These are phyloP conservation scores for Leccinum subspadiceum DNA, from an alignment of 1,284 basidiomycete species.

Conservation along the genomic window DNA sequence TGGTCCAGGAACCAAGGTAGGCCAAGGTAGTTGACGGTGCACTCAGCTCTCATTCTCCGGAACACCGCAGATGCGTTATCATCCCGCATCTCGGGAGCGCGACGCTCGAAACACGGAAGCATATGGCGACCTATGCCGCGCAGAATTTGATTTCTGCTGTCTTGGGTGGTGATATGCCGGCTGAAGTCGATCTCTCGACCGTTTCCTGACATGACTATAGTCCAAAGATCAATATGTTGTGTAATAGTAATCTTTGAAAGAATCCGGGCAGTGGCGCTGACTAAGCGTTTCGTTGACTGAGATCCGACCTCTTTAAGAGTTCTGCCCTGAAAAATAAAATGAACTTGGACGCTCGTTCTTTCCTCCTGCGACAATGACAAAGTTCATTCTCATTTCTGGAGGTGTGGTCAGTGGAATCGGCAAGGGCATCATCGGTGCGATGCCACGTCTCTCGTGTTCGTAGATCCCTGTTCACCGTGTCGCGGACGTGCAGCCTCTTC, in stretches of 20 bases:
- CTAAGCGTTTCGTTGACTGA: neutral
- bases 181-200: constrained; percentile 41
- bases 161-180: constrained; percentile 52
- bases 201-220: constrained; percentile 44
- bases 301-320: neutral
- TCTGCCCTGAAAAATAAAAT: neutral
- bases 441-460: constrained; percentile 27
- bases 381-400: constrained; percentile 90
- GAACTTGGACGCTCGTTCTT: neutral
- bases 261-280: neutral
- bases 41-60: constrained; percentile 5
- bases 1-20: constrained; percentile 75
- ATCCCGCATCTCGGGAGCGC: constrained; percentile 92
- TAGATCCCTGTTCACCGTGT: constrained; percentile 18
- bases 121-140: constrained; percentile 77
- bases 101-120: constrained; percentile 79
- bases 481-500: constrained; percentile 73
- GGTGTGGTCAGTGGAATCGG: constrained; percentile 94
- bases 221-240: neutral
- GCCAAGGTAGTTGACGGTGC: constrained; percentile 28
- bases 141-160: constrained; percentile 63
- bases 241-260: too few relatives aligned
- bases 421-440: constrained; percentile 90
- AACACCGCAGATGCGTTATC: constrained; percentile 59
- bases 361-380: constrained; percentile 50